phyloP scores from a whole-genome alignment of 139 green algal species.

The Monoraphidium neglectum region DNA sequence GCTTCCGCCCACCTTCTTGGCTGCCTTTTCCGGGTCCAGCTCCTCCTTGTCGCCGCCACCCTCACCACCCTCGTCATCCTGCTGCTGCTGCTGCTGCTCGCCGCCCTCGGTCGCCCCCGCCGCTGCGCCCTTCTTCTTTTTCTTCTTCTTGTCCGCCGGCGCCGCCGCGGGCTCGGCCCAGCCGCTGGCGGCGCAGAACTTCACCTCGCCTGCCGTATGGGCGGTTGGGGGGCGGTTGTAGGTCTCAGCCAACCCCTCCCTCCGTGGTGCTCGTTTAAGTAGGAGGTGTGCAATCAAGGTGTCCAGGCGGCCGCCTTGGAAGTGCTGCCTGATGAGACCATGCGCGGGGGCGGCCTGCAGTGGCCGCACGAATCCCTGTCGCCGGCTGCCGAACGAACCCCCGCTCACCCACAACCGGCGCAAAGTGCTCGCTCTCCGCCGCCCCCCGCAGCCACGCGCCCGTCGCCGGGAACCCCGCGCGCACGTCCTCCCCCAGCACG shows the following conservation, averaged over 20 bases:
- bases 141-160: constrained; percentile 41
- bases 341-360: too few species aligned
- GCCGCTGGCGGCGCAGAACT: constrained; percentile 36
- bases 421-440: background rate
- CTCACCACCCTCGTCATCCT: background rate
- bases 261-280: too few species aligned
- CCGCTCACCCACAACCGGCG: background rate
- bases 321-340: too few species aligned
- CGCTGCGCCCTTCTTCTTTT: constrained; percentile 52
- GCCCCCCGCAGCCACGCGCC: constrained; percentile 40
- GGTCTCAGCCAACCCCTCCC: too few species aligned
- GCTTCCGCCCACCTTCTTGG: constrained; percentile 61
- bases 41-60: constrained; percentile 3
- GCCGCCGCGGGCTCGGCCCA: constrained; percentile 47
- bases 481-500: constrained; percentile 53
- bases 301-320: too few species aligned
- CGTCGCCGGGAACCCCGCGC: constrained; percentile 20
- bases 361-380: too few species aligned
- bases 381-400: background rate
- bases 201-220: constrained; percentile 49
- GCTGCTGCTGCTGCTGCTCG: constrained; percentile 8
- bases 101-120: constrained; percentile 2
- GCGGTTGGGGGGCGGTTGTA: too few species aligned
- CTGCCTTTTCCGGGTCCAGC: constrained; percentile 73
- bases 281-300: too few species aligned